Base-by-base conservation (phyloP, 2,329 filamentous ascomycete genomes). In the Allantophomopsis cytisporea region DNA sequence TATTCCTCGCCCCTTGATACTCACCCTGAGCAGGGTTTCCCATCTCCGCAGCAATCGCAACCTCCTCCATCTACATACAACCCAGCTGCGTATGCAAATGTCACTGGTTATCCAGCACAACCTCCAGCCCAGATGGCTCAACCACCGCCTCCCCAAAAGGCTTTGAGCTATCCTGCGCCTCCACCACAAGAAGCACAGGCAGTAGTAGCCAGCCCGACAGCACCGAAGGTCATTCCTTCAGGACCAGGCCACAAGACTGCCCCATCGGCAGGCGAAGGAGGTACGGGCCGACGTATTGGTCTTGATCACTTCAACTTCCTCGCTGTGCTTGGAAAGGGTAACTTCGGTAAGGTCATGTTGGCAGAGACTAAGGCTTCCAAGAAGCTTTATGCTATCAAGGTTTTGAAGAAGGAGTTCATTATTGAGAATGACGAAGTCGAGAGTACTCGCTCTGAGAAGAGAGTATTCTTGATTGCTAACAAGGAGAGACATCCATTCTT, bases 361-460 rank as follows among this genome's bases (percentile, higher is more conserved):
- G 91, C 91, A 2, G 93, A 98, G 64, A 94, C 91, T 2, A 98
- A 98, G 69, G 79, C 78, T 40, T 79, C 83, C 8, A 85, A 88
- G 60, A 83, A 89, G 59, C 69, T 98, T 7, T 98, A 96, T 58
- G 91, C 91, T 41, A 98, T 98, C 62, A 98, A 98, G 64, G 91
- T 98, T 31, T 66, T 98, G 50, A 98, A 98, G 73, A 98, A 98
- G 66, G 91, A 98, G 60, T 98, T 98, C 60, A 98, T 98, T 56
- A 98, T 98, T 45, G 93, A 98, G 59, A 94, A 98, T 48, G 91
- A 98, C 56, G 91, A 98, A 65, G 91, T 98, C 7, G 91, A 98
- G 61, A 96, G 89, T 61, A 95, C 87, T 33, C 78, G 89, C 47
- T 98, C 91, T 0, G 91, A 98, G 63, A 98, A 98, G 73, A 76